Percentiles rank a stretch among this genome's conserved stretches.
Evolutionary conservation across 2,329 filamentous ascomycete genomes (phyloP).

Genomic region (Chrysosporium queenslandicum): DNA sequence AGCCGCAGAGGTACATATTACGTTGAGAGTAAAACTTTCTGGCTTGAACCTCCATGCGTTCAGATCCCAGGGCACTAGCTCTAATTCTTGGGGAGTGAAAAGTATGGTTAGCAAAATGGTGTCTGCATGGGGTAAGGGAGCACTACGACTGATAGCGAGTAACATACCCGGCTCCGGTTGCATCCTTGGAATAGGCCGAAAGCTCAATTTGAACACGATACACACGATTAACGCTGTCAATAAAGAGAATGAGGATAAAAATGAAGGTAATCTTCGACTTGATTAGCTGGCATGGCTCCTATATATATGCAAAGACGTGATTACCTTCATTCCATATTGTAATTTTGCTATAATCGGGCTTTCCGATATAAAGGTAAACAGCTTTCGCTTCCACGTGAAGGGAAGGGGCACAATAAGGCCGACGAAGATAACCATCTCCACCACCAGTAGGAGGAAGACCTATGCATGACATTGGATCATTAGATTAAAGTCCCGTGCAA

Average conservation of each 20-base stretch:
- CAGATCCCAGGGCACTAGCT: conserved; percentile 69
- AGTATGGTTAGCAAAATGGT: conserved; percentile 10
- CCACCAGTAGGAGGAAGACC: conserved; percentile 42
- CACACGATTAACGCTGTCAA: conserved; percentile 92
- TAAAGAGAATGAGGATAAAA: conserved; percentile 95
- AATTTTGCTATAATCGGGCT: conserved; percentile 77
- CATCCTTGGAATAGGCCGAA: conserved; percentile 57
- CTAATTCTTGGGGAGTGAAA: conserved; percentile 33
- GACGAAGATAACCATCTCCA: conserved; percentile 43
- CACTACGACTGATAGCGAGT: neutral
- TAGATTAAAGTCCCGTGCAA: neutral
- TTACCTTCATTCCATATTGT: conserved; percentile 88
- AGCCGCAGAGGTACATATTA: conserved; percentile 99
- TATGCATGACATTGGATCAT: conserved; percentile 18
- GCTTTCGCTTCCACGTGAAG: conserved; percentile 70
- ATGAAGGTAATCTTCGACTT: conserved; percentile 74
- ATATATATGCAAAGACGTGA: neutral
- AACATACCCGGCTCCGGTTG: conserved; percentile 43
- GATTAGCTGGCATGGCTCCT: neutral
- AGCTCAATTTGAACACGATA: conserved; percentile 94
- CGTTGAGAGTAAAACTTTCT: conserved; percentile 99
- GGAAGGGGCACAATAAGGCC: conserved; percentile 65
- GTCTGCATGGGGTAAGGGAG: neutral
- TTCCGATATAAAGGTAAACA: conserved; percentile 94
- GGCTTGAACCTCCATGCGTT: conserved; percentile 96